Percentiles rank a stretch among this genome's conserved stretches.
Conservation (phyloP, 179 eudicot genomes). For the Silene vulgaris region DNA sequence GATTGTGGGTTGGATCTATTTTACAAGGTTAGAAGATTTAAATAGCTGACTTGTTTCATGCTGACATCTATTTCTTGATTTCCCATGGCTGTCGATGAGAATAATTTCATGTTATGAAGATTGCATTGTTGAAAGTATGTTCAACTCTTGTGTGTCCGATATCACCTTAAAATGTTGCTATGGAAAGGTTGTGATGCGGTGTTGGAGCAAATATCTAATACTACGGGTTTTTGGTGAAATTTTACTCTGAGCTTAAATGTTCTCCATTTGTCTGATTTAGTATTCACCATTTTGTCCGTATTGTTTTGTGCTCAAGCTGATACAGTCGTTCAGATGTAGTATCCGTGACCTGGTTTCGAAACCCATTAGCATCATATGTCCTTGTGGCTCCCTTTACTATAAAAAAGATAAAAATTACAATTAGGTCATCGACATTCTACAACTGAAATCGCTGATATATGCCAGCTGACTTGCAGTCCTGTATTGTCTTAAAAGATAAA, state of each 20-base stretch:
- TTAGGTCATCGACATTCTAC: no score
- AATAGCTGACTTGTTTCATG: not conserved
- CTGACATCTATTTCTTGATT: not conserved
- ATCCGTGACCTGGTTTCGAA: no score
- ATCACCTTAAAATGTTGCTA: not conserved
- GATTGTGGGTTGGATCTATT: constrained; percentile 44
- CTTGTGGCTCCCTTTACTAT: no score
- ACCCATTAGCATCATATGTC: no score
- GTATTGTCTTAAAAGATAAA: not conserved
- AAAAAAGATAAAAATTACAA: no score
- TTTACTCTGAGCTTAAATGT: not conserved
- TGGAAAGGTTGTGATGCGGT: no score
- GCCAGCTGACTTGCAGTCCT: not conserved
- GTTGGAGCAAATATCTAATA: no score
- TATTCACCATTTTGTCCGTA: no score
- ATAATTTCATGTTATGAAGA: not conserved
- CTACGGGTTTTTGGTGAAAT: no score
- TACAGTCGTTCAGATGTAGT: no score
- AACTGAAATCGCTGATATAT: not conserved
- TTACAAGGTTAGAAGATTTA: constrained; percentile 32
- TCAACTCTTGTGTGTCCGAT: not conserved
- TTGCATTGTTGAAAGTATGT: not conserved
- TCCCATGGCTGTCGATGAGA: constrained; percentile 22
- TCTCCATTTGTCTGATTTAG: not conserved
- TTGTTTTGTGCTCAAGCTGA: no score